phyloP scores from a whole-genome alignment of 768 basidiomycete genomes.

The Termitomyces sp. region DNA sequence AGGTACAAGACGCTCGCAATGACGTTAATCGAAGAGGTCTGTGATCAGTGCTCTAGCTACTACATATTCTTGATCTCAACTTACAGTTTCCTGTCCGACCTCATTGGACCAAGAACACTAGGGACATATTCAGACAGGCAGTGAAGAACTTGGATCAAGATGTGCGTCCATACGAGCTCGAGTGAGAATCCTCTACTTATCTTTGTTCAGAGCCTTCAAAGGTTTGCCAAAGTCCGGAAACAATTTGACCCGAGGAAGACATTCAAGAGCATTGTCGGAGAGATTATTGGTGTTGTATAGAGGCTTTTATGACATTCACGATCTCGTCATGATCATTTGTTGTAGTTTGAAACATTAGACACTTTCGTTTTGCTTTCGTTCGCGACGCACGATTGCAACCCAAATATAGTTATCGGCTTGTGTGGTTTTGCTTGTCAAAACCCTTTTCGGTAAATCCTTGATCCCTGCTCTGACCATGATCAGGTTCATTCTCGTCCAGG shows the following conservation, averaged over 20 bases:
- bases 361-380: background rate
- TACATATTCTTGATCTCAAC: background rate
- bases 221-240: constrained; percentile 25
- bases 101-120: constrained; percentile 32
- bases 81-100: constrained; percentile 28
- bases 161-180: constrained; percentile 14
- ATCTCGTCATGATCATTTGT: background rate
- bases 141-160: constrained; percentile 27
- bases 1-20: constrained; percentile 16
- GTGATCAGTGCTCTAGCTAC: background rate
- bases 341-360: background rate
- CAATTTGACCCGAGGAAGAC: constrained; percentile 28
- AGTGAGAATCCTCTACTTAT: background rate
- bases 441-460: constrained; percentile 10
- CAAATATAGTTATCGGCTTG: background rate
- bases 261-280: constrained; percentile 28
- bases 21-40: constrained; percentile 27
- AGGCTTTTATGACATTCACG: background rate
- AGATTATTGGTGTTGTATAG: constrained; percentile 29
- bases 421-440: constrained; percentile 11
- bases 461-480: constrained; percentile 56
- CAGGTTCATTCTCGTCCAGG: constrained; percentile 96
- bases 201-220: constrained; percentile 17
- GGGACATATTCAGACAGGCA: constrained; percentile 21
- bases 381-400: background rate